Percentiles rank a stretch among this genome's conserved stretches.
phyloP scores from a whole-genome alignment of 1,284 basidiomycete genomes.

The Earliella scabrosa region DNA sequence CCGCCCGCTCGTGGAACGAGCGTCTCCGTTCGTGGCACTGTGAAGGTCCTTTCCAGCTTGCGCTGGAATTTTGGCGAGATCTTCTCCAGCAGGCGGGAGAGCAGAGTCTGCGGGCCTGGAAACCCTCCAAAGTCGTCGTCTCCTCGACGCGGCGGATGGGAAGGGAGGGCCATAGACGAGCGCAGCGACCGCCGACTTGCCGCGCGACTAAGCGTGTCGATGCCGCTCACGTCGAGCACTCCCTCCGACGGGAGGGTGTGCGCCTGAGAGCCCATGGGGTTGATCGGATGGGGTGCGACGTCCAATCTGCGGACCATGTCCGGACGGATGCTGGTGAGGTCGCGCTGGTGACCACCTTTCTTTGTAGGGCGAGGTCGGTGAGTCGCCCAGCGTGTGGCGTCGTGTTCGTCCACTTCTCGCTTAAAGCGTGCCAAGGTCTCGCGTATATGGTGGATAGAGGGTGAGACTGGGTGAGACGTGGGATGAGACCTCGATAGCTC shows the following conservation, averaged over 20 bases:
- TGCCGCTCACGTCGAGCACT: background rate
- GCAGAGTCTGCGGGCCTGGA: constrained; percentile 75
- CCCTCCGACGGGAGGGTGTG: constrained; percentile 4
- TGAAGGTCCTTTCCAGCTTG: constrained; percentile 65
- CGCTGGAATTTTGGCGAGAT: constrained; percentile 63
- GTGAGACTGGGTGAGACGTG: background rate
- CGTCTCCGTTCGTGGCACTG: constrained; percentile 75
- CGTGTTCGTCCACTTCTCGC: background rate
- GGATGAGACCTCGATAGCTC: constrained; percentile 32
- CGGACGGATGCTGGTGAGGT: constrained; percentile 44
- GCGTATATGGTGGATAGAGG: constrained; percentile 14
- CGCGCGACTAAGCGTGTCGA: constrained; percentile 4
- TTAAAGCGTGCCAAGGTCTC: constrained; percentile 15
- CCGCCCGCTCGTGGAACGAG: constrained; percentile 45
- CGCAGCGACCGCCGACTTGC: constrained; percentile 15
- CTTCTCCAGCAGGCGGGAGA: constrained; percentile 48
- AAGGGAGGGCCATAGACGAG: background rate
- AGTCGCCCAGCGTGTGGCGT: no score
- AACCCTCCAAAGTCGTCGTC: constrained; percentile 76
- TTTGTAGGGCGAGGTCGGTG: background rate
- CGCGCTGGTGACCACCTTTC: background rate
- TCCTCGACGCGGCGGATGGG: background rate
- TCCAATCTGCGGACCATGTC: constrained; percentile 86
- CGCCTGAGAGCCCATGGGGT: constrained; percentile 52
- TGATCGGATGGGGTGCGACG: constrained; percentile 70